Evolutionary conservation across 805 yeast genomes (phyloP).

Genomic region (Cyberlindnera euphorbiae): DNA sequence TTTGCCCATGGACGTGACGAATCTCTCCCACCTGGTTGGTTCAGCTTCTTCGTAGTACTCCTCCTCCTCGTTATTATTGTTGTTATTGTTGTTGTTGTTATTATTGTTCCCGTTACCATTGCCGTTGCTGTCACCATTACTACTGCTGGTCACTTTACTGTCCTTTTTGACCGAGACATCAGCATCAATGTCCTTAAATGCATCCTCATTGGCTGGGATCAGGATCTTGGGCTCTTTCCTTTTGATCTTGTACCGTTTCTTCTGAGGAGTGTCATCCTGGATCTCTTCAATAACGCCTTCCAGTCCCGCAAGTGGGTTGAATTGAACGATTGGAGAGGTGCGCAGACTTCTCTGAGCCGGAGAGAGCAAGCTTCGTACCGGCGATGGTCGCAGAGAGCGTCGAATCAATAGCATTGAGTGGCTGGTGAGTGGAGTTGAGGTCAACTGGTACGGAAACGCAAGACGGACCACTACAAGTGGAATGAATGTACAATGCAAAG

Average conservation of each 20-base stretch:
- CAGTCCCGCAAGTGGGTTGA: conserved; percentile 23
- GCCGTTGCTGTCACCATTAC: no score
- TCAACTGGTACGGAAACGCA: no score
- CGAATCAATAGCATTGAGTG: no score
- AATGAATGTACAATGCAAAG: no score
- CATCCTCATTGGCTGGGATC: conserved; percentile 19
- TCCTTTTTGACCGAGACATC: conserved; percentile 1
- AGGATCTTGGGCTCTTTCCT: conserved; percentile 18
- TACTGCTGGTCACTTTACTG: background rate
- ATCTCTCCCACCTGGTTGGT: conserved; percentile 14
- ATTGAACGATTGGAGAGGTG: background rate
- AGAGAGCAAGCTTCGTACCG: background rate
- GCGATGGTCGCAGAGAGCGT: no score
- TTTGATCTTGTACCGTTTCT: conserved; percentile 6
- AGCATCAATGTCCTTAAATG: conserved; percentile 12
- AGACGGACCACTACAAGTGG: no score
- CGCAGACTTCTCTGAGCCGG: background rate
- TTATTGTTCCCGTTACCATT: background rate
- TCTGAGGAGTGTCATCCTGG: conserved; percentile 13
- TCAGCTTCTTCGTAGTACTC: conserved; percentile 14
- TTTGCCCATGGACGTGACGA: conserved; percentile 28
- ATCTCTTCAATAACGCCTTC: conserved; percentile 25
- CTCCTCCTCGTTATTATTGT: conserved; percentile 7
- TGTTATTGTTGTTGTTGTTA: conserved; percentile 6
- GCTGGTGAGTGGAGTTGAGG: no score